phyloP scores from a whole-genome alignment of 179 eudicot genomes.

The Kewa caespitosa region DNA sequence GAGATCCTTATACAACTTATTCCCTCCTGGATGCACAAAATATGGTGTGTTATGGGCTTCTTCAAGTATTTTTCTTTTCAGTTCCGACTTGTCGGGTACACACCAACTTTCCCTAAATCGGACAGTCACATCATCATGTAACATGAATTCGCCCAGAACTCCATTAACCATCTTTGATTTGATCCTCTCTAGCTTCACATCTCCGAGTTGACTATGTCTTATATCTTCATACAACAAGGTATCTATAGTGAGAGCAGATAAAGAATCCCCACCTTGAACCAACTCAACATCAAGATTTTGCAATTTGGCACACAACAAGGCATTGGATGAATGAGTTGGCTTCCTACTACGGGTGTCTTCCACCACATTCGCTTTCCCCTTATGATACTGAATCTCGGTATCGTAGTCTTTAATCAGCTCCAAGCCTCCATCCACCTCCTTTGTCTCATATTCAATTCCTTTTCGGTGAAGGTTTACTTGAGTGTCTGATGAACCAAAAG shows the following conservation, averaged over 20 bases:
- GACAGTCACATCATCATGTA: neutral
- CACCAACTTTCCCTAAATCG: neutral
- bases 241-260: too few relatives aligned
- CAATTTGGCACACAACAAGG: neutral
- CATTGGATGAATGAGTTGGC: neutral
- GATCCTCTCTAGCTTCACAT: neutral
- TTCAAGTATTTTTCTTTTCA: neutral
- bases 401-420: neutral
- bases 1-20: neutral
- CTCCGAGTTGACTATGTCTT: neutral
- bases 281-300: neutral
- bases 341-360: neutral
- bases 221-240: too few relatives aligned
- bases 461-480: neutral
- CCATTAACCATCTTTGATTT: neutral
- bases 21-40: neutral
- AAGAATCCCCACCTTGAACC: neutral
- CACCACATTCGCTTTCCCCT: neutral
- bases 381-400: neutral
- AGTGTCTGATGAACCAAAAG: neutral
- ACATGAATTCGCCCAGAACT: too few relatives aligned
- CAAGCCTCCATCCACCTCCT: neutral
- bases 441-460: neutral
- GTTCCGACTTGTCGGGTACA: neutral
- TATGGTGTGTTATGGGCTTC: neutral